Conservation (phyloP, 352 stramenopile genomes). For the Phytophthora kernoviae region DNA sequence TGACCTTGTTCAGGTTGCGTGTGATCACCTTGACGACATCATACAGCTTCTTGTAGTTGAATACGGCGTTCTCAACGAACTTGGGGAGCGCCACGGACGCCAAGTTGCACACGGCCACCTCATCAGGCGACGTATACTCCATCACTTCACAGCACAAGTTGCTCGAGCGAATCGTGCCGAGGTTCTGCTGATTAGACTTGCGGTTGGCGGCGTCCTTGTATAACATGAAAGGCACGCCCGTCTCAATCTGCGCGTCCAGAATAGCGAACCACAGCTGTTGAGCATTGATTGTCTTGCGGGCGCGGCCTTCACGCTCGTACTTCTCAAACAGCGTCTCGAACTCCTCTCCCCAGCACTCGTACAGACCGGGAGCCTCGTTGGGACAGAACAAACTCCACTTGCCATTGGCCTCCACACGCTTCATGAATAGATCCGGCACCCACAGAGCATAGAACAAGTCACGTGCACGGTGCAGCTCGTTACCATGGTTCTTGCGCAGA, state of each 20-base stretch:
- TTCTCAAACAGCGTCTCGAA: conserved; percentile 96
- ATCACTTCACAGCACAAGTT: conserved; percentile 99
- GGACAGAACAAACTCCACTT: conserved; percentile 98
- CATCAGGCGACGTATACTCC: conserved; percentile 97
- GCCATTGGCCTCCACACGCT: conserved; percentile 97
- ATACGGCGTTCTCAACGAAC: conserved; percentile 91
- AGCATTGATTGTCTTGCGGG: conserved; percentile 95
- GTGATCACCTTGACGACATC: conserved; percentile 97
- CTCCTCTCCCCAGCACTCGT: conserved; percentile 93
- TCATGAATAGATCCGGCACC: conserved; percentile 99
- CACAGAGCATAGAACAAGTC: conserved; percentile 99
- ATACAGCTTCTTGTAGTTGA: conserved; percentile 97
- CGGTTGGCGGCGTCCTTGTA: conserved; percentile 99
- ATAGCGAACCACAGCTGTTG: conserved; percentile 99
- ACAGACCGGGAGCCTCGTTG: conserved; percentile 96
- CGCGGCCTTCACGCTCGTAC: conserved; percentile 96
- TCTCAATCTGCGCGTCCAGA: conserved; percentile 99
- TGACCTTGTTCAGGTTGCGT: conserved; percentile 98
- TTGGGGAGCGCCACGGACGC: conserved; percentile 97
- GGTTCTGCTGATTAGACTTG: conserved; percentile 99
- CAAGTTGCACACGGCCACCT: conserved; percentile 99
- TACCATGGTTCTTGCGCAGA: conserved; percentile 99
- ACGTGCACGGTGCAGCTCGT: conserved; percentile 96
- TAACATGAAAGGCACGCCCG: conserved; percentile 99
- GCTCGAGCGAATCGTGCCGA: conserved; percentile 99